Evolutionary conservation across 1,284 basidiomycete genomes (phyloP), one percentile per base, ranked within the genome.

Genomic region (Anthracocystis walkeri): DNA sequence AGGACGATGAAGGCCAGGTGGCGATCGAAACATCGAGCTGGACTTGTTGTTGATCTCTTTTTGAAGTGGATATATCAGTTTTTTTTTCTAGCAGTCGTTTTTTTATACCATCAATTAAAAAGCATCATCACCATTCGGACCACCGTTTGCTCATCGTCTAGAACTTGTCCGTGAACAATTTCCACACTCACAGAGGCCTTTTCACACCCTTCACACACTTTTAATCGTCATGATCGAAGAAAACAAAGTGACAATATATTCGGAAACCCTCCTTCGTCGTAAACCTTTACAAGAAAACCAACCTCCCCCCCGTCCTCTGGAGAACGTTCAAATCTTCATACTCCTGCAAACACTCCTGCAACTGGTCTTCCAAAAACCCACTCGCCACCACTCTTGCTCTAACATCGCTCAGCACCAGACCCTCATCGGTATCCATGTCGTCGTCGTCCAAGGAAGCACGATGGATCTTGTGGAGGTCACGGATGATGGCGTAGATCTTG

Each of bases 401-500:
- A 2, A 75, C 21, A 5, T 63, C 31, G 11, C 46, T 11, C 27
- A 75, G 21, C 8, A 48, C 27, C 2, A 75, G 48, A 0, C 51
- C 62, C 4, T 55, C 21, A 10, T 60, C 53, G 12, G 25, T 0
- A n/a, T 58, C 57, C 44, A 58, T 58, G 16, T 49, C 58, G 0
- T 63, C 58, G 8, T 54, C 41, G 16, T 57, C 46, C 46, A 4
- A 8, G 23, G 49, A 16, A 5, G 27, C 33, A 7, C 3, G 20
- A 41, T 68, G 31, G 45, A 25, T 40, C 40, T 57, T 41, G 60
- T 68, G 49, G 46, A 82, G 79, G 14, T 85, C 83, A n/a, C 78
- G 64, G n/a, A 85, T 75, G 65, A 85, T 74, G 20, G 78, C 58
- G 67, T 80, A 85, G 63, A 85, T 84, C 52, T 84, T 83, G n/a